Base-by-base conservation (phyloP, 257 asterid species). In the Ajuga chamaepitys region DNA sequence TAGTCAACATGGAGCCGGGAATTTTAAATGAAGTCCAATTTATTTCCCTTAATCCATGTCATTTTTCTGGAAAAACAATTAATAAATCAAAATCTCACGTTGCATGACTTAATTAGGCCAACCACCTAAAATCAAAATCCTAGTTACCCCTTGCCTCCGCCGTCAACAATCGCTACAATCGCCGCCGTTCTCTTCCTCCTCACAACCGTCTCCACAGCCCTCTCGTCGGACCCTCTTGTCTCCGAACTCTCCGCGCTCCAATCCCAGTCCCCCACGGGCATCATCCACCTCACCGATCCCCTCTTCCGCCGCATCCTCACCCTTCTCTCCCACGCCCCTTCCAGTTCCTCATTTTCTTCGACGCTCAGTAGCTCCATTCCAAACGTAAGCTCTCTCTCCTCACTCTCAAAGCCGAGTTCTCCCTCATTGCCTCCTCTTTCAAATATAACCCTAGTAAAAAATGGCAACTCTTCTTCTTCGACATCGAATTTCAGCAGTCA, bases 321-420 rank as follows among this genome's bases (percentile, higher is more conserved):
- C 61, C 35, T 72, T 47, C 87, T 95, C 58, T 17, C 0, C 96
- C 97, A 2, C 94, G 91, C n/a, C 85, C 95, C 17, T 94, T 90
- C 78, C 75, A 83, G 61, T 75, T 83, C 72, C 65, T 94, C 46
- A 62, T 94, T 45, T 94, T 94, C 91, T 94, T 94, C 70, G 99
- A 94, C 21, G 99, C 99, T 13, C 71, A 73, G 9, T 86, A 88
- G 24, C 95, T 94, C 70, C 96, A 94, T 58, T 76, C 95, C 70
- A 90, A 90, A 46, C 4, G 92, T 44, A 95, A 94, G n/a, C 91
- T 88, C 74, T 38, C 88, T 0, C 92, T 94, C 67, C 95, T 95
- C 1, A 48, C 87, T 0, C 85, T 94, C 50, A 90, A 86, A 78
- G 73, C 87, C 44, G 95, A 94, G 35, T 90, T 88, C 77, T 64